A percentile compares a stretch with the other conserved stretches of the same genome.
phyloP scores from a whole-genome alignment of 2,329 filamentous ascomycete genomes.

The Alternaria rosae region DNA sequence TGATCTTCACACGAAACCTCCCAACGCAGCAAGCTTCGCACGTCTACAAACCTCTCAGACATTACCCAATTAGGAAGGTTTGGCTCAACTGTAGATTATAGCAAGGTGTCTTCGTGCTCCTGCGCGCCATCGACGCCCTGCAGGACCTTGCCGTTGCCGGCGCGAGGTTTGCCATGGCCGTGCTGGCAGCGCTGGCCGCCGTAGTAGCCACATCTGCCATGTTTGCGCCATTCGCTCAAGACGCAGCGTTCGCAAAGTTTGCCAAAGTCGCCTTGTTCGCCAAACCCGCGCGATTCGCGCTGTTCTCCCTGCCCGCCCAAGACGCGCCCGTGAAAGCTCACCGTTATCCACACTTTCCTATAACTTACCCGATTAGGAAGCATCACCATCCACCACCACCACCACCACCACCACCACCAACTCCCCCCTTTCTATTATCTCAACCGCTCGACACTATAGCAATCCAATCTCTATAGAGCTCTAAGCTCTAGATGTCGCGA shows the following conservation, averaged over 20 bases:
- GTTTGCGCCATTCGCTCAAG: background rate
- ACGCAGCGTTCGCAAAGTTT: background rate
- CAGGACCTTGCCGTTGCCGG: background rate
- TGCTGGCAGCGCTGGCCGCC: background rate
- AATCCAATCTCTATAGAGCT: background rate
- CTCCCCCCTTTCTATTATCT: background rate
- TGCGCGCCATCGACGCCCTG: background rate
- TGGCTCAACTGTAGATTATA: rapidly evolving
- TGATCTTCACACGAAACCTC: no score
- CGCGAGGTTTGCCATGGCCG: background rate
- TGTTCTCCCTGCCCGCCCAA: no score
- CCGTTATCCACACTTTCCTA: background rate
- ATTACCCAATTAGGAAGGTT: background rate
- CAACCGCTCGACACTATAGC: background rate
- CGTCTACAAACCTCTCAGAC: background rate
- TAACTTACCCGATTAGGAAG: background rate
- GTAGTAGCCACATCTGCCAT: background rate
- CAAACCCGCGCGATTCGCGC: no score
- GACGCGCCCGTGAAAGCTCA: background rate
- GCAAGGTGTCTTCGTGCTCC: background rate
- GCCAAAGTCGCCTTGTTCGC: no score
- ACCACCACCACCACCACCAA: background rate
- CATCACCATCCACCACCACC: background rate
- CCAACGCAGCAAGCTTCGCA: background rate
- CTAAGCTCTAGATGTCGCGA: rapidly evolving